These are phyloP conservation scores for Chamaecyparis obtusa DNA, from an alignment of 75 land plant species.

Conservation along the genomic window DNA sequence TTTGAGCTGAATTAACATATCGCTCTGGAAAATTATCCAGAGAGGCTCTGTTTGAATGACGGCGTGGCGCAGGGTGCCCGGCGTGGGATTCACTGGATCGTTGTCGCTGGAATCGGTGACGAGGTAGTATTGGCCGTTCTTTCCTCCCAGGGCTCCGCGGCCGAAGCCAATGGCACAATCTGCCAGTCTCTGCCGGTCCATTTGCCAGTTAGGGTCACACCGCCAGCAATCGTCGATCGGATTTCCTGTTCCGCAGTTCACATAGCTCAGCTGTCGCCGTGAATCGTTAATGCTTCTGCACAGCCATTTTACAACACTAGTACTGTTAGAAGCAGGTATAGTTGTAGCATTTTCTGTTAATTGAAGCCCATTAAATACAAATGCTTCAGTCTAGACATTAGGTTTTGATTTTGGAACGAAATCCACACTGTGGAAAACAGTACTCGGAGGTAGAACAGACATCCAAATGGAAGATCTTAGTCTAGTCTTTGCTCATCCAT, in stretches of 20 bases:
- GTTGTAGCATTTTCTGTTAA: background rate
- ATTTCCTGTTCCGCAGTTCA: constrained; percentile 28
- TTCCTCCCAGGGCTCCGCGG: constrained; percentile 41
- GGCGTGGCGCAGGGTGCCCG: constrained; percentile 71
- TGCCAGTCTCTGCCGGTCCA: constrained; percentile 40
- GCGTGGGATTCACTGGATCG: constrained; percentile 56
- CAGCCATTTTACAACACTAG: background rate
- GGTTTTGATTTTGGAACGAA: too few species aligned
- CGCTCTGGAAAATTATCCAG: constrained; percentile 57
- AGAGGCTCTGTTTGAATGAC: constrained; percentile 68
- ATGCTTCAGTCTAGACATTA: background rate
- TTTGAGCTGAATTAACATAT: constrained; percentile 43
- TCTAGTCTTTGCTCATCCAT: too few species aligned
- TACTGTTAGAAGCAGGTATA: background rate
- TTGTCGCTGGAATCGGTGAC: constrained; percentile 55
- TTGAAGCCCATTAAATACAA: background rate
- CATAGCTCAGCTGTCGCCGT: constrained; percentile 3
- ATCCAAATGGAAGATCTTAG: too few species aligned
- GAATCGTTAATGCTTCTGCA: constrained; percentile 6
- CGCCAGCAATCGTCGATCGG: constrained; percentile 50
- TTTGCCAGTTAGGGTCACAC: constrained; percentile 37
- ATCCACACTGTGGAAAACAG: too few species aligned
- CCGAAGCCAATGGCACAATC: constrained; percentile 55
- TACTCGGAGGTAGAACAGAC: too few species aligned
- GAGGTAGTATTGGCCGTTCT: constrained; percentile 32